phyloP scores from a whole-genome alignment of 2,329 filamentous ascomycete species.

The Penicillium sp. region DNA sequence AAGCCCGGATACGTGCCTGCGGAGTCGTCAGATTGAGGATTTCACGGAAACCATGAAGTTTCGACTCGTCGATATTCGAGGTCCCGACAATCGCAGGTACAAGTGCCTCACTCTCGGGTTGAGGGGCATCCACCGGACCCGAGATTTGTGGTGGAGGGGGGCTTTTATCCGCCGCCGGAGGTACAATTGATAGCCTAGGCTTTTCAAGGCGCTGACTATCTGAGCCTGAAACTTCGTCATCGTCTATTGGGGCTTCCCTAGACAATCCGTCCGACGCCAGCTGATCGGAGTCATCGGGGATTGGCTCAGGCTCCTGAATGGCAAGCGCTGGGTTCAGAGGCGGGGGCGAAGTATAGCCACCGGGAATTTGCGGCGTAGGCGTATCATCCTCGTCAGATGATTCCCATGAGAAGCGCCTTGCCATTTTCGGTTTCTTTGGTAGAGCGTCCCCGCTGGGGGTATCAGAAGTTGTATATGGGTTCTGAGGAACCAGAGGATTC shows the following conservation, averaged over 20 bases:
- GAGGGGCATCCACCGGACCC: constrained; percentile 5
- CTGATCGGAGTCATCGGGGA: constrained; percentile 2
- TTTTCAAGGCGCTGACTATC: constrained; percentile 22
- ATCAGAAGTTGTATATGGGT: constrained; percentile 15
- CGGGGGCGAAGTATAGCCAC: constrained; percentile 11
- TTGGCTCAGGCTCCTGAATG: constrained; percentile 22
- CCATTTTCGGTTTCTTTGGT: constrained; percentile 27
- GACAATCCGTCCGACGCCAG: constrained; percentile 1
- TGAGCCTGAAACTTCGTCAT: constrained; percentile 8
- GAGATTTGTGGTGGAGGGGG: constrained; percentile 17
- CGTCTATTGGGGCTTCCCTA: constrained; percentile 5
- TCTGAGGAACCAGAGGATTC: constrained; percentile 15
- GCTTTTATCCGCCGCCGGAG: constrained; percentile 21
- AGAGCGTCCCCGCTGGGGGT: constrained; percentile 4
- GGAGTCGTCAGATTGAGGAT: constrained; percentile 69
- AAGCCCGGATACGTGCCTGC: constrained; percentile 69
- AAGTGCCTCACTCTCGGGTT: constrained; percentile 9
- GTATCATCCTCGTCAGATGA: constrained; percentile 25
- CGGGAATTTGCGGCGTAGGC: constrained; percentile 12
- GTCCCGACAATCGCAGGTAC: constrained; percentile 12
- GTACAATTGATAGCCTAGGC: constrained; percentile 33
- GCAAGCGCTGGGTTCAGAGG: constrained; percentile 16
- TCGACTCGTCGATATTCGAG: constrained; percentile 31
- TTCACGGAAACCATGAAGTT: constrained; percentile 66
- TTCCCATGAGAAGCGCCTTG: constrained; percentile 48